Percentiles rank a stretch among this genome's conserved stretches.
Conservation (phyloP, 1,284 basidiomycete genomes). For the Naganishia sp. region DNA sequence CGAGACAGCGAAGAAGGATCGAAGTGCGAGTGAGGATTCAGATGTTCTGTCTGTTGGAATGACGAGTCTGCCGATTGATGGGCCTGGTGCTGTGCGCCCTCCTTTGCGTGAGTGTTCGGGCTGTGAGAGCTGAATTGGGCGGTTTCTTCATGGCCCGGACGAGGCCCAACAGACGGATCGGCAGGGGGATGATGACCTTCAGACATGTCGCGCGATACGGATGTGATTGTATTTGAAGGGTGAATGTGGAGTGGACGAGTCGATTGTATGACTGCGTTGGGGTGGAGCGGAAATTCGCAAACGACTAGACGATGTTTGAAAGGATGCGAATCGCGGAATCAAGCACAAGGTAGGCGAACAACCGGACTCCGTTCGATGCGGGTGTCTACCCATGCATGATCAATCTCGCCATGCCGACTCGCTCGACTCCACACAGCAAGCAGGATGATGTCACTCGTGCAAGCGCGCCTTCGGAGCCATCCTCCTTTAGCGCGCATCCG, state of each 20-base stretch:
- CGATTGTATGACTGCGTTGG: too few relatives aligned
- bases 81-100: constrained; percentile 1
- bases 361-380: too few relatives aligned
- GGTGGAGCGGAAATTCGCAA: too few relatives aligned
- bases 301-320: too few relatives aligned
- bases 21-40: constrained; percentile 24
- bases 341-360: too few relatives aligned
- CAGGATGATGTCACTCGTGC: too few relatives aligned
- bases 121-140: constrained; percentile 17
- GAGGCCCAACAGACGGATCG: constrained; percentile 20
- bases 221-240: background rate
- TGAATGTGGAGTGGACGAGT: background rate
- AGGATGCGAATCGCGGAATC: too few relatives aligned
- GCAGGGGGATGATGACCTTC: background rate
- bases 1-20: constrained; percentile 25
- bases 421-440: too few relatives aligned
- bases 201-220: constrained; percentile 1
- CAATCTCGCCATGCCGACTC: background rate
- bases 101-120: constrained; percentile 7
- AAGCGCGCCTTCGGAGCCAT: too few relatives aligned
- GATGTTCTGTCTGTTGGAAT: constrained; percentile 10
- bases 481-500: background rate
- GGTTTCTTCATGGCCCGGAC: constrained; percentile 11
- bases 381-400: too few relatives aligned
- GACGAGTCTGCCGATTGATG: constrained; percentile 9